Evolutionary conservation across 1,139 yeast species (phyloP).

Genomic region (Diutina siamensis): DNA sequence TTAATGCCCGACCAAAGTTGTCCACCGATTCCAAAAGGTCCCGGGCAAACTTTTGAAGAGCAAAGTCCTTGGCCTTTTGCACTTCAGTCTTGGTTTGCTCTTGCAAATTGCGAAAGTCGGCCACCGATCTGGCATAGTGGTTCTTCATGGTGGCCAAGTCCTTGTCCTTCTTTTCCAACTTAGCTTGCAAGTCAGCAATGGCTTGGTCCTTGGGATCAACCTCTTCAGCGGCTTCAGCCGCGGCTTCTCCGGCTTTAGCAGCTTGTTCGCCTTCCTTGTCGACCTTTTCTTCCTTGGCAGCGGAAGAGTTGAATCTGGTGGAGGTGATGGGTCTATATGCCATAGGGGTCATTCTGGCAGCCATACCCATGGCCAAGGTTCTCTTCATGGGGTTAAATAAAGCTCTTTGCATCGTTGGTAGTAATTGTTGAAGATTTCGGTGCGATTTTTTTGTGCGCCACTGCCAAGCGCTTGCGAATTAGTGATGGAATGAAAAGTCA

Average conservation of each 20-base stretch:
- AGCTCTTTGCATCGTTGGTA: not conserved
- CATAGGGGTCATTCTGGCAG: not conserved
- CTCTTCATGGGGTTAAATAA: conserved; percentile 3
- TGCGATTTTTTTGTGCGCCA: not conserved
- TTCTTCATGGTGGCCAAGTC: conserved; percentile 78
- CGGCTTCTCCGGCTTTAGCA: not conserved
- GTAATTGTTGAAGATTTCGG: too few species aligned
- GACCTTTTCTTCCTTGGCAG: conserved; percentile 11
- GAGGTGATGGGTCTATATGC: not conserved
- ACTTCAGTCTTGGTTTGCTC: conserved; percentile 82
- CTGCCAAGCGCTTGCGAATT: not conserved
- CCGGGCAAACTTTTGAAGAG: conserved; percentile 85
- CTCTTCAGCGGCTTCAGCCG: conserved; percentile 8
- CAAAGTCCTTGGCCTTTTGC: conserved; percentile 81
- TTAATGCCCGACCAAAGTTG: conserved; percentile 80
- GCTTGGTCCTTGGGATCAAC: conserved; percentile 12
- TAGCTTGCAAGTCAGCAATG: conserved; percentile 35
- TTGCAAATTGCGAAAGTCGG: conserved; percentile 90
- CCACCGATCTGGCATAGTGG: conserved; percentile 71
- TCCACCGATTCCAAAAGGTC: conserved; percentile 86
- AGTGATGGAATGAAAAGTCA: too few species aligned
- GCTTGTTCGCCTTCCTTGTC: conserved; percentile 10
- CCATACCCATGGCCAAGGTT: conserved; percentile 1
- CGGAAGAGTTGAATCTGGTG: conserved; percentile 17
- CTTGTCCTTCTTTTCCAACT: conserved; percentile 59